A percentile compares a stretch with the other conserved stretches of the same genome.
Conservation (phyloP, 2,329 filamentous ascomycete genomes). For the Monosporascus sp. region DNA sequence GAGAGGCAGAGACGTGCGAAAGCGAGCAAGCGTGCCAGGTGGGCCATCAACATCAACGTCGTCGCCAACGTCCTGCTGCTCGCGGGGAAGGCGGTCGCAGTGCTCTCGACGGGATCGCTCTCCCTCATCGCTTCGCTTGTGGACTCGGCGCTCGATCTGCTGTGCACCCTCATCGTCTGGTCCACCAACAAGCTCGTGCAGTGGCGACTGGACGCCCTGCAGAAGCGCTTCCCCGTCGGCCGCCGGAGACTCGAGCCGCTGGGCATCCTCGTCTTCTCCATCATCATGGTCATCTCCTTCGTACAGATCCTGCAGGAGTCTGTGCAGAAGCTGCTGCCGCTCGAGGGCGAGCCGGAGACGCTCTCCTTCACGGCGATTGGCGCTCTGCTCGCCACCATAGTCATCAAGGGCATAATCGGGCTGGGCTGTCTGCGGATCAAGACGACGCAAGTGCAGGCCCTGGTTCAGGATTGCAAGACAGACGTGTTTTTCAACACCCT, state of each 20-base stretch:
- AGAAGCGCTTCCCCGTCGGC: conserved; percentile 53
- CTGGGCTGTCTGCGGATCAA: conserved; percentile 54
- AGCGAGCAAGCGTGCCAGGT: conserved; percentile 42
- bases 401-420: conserved; percentile 56
- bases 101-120: conserved; percentile 50
- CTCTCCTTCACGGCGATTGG: conserved; percentile 49
- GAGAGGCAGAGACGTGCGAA: conserved; percentile 43
- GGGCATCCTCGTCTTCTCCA: conserved; percentile 57
- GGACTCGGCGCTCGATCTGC: conserved; percentile 55
- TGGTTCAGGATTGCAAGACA: conserved; percentile 59
- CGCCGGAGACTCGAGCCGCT: conserved; percentile 53
- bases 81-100: conserved; percentile 49
- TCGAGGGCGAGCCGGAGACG: conserved; percentile 36
- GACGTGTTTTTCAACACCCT: conserved; percentile 62
- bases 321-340: conserved; percentile 50
- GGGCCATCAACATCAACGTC: conserved; percentile 51
- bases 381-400: conserved; percentile 51
- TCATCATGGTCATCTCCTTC: conserved; percentile 60
- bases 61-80: conserved; percentile 54
- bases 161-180: conserved; percentile 58
- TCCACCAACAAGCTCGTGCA: conserved; percentile 52
- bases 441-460: conserved; percentile 58
- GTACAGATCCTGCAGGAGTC: conserved; percentile 56
- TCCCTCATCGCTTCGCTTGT: conserved; percentile 58
- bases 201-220: conserved; percentile 47